phyloP scores from a whole-genome alignment of 2,329 filamentous ascomycete species.

The Sarocladiaceae sp. region DNA sequence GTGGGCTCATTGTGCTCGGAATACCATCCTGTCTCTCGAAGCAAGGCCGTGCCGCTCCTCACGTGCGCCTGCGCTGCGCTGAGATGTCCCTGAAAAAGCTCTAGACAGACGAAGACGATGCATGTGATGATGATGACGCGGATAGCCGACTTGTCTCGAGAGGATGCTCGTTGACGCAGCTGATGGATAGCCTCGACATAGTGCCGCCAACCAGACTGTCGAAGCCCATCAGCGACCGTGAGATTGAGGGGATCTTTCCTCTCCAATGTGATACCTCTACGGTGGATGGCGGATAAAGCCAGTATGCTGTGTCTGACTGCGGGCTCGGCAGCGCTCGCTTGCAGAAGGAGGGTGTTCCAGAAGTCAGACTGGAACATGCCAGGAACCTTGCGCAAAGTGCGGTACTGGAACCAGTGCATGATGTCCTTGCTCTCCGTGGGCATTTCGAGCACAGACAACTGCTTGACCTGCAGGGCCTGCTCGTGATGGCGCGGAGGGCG shows the following conservation, averaged over 20 bases:
- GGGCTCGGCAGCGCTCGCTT: slow-evolving; percentile 29
- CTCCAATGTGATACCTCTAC: background rate
- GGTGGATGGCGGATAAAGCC: slow-evolving; percentile 31
- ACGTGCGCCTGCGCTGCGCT: slow-evolving; percentile 22
- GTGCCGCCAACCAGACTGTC: slow-evolving; percentile 20
- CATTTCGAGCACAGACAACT: background rate
- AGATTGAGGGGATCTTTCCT: background rate
- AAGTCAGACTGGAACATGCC: slow-evolving; percentile 28
- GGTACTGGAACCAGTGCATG: slow-evolving; percentile 10
- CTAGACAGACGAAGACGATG: slow-evolving; percentile 32
- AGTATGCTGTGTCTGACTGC: slow-evolving; percentile 35
- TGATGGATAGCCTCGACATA: slow-evolving; percentile 32
- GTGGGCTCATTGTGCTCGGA: background rate
- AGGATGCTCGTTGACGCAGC: slow-evolving; percentile 17
- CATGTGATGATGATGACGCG: slow-evolving; percentile 34
- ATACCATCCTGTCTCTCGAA: slow-evolving; percentile 13
- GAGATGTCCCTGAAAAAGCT: slow-evolving; percentile 29
- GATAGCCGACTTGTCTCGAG: slow-evolving; percentile 21
- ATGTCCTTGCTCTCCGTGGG: background rate
- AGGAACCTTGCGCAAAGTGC: slow-evolving; percentile 22
- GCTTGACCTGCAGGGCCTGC: background rate
- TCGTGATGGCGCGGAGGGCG: background rate
- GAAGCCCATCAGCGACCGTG: background rate
- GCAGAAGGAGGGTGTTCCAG: slow-evolving; percentile 32
- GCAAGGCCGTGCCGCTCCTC: slow-evolving; percentile 22